These are phyloP conservation scores for Lentinula novae-zelandiae DNA, from an alignment of 1,284 basidiomycete genomes.

Conservation along the genomic window DNA sequence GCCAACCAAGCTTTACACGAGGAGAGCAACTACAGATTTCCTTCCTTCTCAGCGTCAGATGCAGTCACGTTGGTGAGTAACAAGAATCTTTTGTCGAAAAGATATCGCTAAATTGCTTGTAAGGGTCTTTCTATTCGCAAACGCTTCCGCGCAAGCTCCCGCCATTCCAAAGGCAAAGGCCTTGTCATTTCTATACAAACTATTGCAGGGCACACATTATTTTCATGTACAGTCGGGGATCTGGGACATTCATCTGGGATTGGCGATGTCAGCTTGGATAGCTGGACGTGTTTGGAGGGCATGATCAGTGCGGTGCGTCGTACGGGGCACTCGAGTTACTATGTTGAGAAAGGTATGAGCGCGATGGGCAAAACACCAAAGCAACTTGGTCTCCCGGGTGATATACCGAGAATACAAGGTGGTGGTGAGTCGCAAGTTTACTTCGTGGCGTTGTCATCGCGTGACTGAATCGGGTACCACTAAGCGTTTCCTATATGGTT, in stretches of 20 bases:
- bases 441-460: not conserved
- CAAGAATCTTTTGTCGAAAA: not conserved
- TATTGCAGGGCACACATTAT: conserved; percentile 72
- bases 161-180: conserved; percentile 73
- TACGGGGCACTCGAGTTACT: conserved; percentile 80
- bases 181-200: conserved; percentile 75
- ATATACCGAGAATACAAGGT: conserved; percentile 52
- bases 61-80: conserved; percentile 61
- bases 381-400: conserved; percentile 63
- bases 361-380: conserved; percentile 75
- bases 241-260: conserved; percentile 58
- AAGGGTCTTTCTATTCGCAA: conserved; percentile 74
- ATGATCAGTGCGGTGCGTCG: conserved; percentile 75
- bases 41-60: conserved; percentile 69
- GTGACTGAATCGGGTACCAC: not conserved
- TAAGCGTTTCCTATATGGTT: conserved; percentile 81
- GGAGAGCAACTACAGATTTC: conserved; percentile 65
- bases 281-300: conserved; percentile 72
- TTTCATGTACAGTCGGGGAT: conserved; percentile 79
- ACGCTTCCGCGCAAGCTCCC: conserved; percentile 67
- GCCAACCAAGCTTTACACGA: conserved; percentile 67
- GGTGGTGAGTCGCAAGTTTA: conserved; percentile 53
- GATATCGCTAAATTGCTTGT: not conserved
- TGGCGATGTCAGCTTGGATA: conserved; percentile 75
- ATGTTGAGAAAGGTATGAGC: conserved; percentile 78